Evolutionary conservation across 2,329 filamentous ascomycete genomes (phyloP), one percentile per base, ranked within the genome.

Genomic region (Neopestalotiopsis sp.): DNA sequence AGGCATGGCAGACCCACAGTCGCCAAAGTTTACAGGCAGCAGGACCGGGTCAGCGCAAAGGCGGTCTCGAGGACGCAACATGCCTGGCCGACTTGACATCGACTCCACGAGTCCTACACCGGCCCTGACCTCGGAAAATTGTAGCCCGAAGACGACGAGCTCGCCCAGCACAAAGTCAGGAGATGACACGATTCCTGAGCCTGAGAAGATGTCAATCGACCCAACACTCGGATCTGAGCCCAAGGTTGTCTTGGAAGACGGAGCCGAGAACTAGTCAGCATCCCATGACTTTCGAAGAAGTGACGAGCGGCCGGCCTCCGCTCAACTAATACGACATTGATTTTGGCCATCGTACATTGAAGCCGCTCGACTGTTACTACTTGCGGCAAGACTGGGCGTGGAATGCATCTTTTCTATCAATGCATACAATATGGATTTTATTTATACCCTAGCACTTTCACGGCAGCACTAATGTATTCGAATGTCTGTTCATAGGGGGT

Each of bases 61-160:
- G 24, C 40, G 30, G 38, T 12, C 57, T 65, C 6, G 52, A 56
- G 60, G 73, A 77, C 71, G 68, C 76, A 76, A 67, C 75, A 75
- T 10, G 77, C 79, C 7, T 80, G 78, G 81, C 60, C 79, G 84
- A 70, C 80, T 84, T 68, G 81, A 87, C 73, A 80, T 82, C 75
- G 79, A 81, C 80, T 86, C 90, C 66, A 83, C 84, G 10, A 86
- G 87, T 0, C 88, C 90, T 9, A 92, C 91, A 0, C 92, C 92
- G 1, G 85, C 86, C 28, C 84, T 93, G 67, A 92, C 90, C 1
- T 91, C 87, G 73, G 91, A 91, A 74, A 88, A 88, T 52, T 92
- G 92, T 76, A 92, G 89, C 71, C 90, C 90, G 1, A 89, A 90
- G 74, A 92, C 88, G 77, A 90, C 84, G 76, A 90, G 87, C 69